These are phyloP conservation scores for Pichia scutulata DNA, from an alignment of 805 yeast genomes.

Conservation along the genomic window DNA sequence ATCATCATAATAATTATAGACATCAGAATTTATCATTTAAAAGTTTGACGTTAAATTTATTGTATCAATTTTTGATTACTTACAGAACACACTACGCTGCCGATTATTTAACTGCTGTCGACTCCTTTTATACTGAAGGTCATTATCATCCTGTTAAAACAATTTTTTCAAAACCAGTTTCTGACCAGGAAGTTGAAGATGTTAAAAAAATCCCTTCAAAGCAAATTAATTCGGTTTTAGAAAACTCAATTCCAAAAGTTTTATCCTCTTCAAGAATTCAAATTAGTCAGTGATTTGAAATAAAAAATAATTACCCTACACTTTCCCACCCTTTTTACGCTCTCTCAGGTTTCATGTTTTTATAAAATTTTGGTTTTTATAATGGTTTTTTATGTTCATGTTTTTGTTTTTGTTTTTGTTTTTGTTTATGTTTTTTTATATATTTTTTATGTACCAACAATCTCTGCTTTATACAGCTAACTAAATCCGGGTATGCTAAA, in stretches of 20 bases:
- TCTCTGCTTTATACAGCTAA: neutral
- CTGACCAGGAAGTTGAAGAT: conserved; percentile 7
- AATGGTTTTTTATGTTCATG: neutral
- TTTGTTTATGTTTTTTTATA: neutral
- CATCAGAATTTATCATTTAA: conserved; percentile 20
- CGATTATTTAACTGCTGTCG: conserved; percentile 26
- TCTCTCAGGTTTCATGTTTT: neutral
- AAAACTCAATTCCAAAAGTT: conserved; percentile 7
- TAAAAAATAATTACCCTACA: neutral
- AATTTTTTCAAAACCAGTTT: conserved; percentile 12
- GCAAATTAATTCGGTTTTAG: neutral
- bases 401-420: neutral
- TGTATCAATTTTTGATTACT: conserved; percentile 27
- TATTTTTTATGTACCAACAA: neutral
- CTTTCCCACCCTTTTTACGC: neutral
- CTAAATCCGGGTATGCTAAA: conserved; percentile 10
- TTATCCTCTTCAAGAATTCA: conserved; percentile 12
- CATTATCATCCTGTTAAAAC: conserved; percentile 22
- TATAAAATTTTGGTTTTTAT: neutral
- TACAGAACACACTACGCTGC: conserved; percentile 29
- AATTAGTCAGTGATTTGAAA: neutral
- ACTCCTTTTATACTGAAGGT: conserved; percentile 24
- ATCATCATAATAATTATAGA: conserved; percentile 24
- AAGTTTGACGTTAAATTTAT: conserved; percentile 20
- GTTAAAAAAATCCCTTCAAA: neutral